These are phyloP conservation scores for Metarhizium brunneum DNA, from an alignment of 2,329 filamentous ascomycete species.

Conservation along the genomic window DNA sequence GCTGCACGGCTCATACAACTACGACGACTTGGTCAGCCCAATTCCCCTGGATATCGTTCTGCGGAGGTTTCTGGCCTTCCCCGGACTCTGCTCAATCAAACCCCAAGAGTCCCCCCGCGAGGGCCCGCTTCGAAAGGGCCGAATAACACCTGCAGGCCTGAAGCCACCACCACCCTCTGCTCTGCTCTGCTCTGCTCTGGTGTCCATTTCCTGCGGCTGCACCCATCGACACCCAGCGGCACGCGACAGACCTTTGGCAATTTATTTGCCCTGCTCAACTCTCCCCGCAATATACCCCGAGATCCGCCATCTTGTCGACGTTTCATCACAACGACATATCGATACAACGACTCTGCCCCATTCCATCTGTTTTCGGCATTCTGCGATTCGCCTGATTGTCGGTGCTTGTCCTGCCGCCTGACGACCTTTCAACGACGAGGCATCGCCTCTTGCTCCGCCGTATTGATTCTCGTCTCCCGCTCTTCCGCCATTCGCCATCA, in stretches of 20 bases:
- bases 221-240: slow-evolving; percentile 6
- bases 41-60: neutral
- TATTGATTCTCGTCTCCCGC: neutral
- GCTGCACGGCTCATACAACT: too few relatives aligned
- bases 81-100: slow-evolving; percentile 5
- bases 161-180: slow-evolving; percentile 11
- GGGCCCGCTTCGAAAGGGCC: slow-evolving; percentile 26
- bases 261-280: neutral
- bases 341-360: neutral
- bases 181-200: slow-evolving; percentile 8
- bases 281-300: slow-evolving; percentile 18
- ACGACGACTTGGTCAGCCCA: too few relatives aligned
- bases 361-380: neutral
- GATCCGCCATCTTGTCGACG: slow-evolving; percentile 5
- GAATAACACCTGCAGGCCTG: slow-evolving; percentile 24
- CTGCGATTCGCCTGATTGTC: neutral
- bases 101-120: slow-evolving; percentile 15
- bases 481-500: slow-evolving; percentile 16
- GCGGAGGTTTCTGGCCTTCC: neutral
- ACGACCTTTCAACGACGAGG: slow-evolving; percentile 2
- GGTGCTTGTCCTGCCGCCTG: neutral
- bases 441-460: neutral
- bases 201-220: slow-evolving; percentile 1
- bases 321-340: slow-evolving; percentile 3
- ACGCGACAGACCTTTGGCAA: slow-evolving; percentile 1